phyloP scores from a whole-genome alignment of 345 rosid species.

The Lepidium didymum region DNA sequence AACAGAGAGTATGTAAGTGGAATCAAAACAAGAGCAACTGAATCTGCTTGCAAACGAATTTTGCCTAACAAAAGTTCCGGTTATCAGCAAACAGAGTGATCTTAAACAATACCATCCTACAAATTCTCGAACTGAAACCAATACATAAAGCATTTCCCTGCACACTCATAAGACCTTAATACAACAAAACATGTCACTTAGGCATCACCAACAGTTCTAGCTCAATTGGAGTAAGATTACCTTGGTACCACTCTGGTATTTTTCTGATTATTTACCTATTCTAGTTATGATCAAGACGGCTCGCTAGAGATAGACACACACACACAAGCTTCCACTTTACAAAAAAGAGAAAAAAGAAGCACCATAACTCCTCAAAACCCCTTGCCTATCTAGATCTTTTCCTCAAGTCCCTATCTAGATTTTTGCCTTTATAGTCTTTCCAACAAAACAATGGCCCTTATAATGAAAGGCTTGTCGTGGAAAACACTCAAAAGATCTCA shows the following conservation, averaged over 20 bases:
- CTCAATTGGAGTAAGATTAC: background rate
- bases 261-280: background rate
- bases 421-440: background rate
- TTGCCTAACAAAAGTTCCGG: background rate
- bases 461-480: background rate
- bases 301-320: slow-evolving; percentile 1
- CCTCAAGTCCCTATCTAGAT: background rate
- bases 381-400: background rate
- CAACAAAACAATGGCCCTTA: slow-evolving; percentile 22
- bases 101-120: background rate
- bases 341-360: background rate
- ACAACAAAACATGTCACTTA: background rate
- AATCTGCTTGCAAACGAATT: background rate
- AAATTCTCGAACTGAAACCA: background rate
- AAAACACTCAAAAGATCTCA: slow-evolving; percentile 7
- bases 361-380: background rate
- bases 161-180: background rate
- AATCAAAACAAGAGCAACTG: background rate
- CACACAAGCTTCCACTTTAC: slow-evolving; percentile 12
- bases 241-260: background rate
- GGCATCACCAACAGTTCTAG: background rate
- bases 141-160: background rate
- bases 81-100: background rate
- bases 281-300: background rate
- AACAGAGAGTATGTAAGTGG: background rate